Percentiles rank a stretch among this genome's conserved stretches.
phyloP scores from a whole-genome alignment of 2,329 filamentous ascomycete genomes.

The Claviceps pazoutovae region DNA sequence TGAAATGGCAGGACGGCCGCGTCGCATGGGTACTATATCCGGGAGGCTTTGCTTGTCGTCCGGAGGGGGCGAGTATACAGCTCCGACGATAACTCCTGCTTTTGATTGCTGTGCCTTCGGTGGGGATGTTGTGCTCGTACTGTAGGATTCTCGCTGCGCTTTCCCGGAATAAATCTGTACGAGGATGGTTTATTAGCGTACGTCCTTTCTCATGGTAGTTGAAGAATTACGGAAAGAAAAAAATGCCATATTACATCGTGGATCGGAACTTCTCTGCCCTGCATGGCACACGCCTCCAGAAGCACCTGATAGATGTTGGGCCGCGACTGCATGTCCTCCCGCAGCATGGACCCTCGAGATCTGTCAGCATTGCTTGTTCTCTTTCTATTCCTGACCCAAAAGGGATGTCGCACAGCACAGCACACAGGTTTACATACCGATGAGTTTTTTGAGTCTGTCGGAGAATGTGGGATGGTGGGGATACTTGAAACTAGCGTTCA shows the following conservation, averaged over 20 bases:
- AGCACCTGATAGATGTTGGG: slow-evolving; percentile 94
- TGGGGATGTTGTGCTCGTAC: slow-evolving; percentile 14
- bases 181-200: slow-evolving; percentile 3
- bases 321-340: slow-evolving; percentile 61
- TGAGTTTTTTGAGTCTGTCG: slow-evolving; percentile 75
- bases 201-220: not conserved
- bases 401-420: not conserved
- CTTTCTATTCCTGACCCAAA: not conserved
- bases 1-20: slow-evolving; percentile 49
- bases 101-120: slow-evolving; percentile 39
- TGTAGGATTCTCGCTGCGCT: slow-evolving; percentile 47
- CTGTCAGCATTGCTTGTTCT: not conserved
- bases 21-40: slow-evolving; percentile 85
- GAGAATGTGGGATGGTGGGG: slow-evolving; percentile 83
- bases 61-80: slow-evolving; percentile 64
- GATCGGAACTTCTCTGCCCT: slow-evolving; percentile 72
- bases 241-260: slow-evolving; percentile 56
- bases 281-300: slow-evolving; percentile 76
- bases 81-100: slow-evolving; percentile 54
- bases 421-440: slow-evolving; percentile 41
- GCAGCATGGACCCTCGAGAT: slow-evolving; percentile 66
- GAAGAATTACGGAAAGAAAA: not conserved
- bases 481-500: slow-evolving; percentile 90
- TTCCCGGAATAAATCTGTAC: slow-evolving; percentile 56
- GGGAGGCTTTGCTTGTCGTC: slow-evolving; percentile 63